phyloP scores from a whole-genome alignment of 2,329 filamentous ascomycete species.

The Dendryphion nanum region DNA sequence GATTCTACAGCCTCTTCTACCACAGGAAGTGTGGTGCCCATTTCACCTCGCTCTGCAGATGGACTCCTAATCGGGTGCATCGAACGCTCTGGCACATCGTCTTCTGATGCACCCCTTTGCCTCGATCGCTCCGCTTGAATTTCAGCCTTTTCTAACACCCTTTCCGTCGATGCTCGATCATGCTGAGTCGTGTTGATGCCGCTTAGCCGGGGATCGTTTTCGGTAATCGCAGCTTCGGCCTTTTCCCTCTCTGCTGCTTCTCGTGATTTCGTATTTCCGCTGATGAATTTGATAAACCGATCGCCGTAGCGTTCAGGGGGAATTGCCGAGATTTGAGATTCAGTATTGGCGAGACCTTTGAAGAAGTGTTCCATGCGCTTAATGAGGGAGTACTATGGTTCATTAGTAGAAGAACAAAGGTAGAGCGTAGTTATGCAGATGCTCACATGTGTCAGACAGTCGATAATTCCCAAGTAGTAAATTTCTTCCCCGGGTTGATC shows the following conservation, averaged over 20 bases:
- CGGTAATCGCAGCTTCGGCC: slow-evolving; percentile 29
- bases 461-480: slow-evolving; percentile 97
- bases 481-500: slow-evolving; percentile 83
- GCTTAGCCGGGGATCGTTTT: slow-evolving; percentile 38
- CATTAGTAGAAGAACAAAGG: neutral
- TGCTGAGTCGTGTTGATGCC: slow-evolving; percentile 36
- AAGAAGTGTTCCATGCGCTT: slow-evolving; percentile 97
- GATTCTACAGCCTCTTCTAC: slow-evolving; percentile 88
- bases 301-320: slow-evolving; percentile 90
- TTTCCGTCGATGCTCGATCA: slow-evolving; percentile 45
- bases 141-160: slow-evolving; percentile 61
- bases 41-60: slow-evolving; percentile 55
- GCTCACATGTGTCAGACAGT: slow-evolving; percentile 94
- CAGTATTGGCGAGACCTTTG: slow-evolving; percentile 85
- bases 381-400: slow-evolving; percentile 78
- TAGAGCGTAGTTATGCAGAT: no score
- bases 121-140: slow-evolving; percentile 60
- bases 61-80: slow-evolving; percentile 59
- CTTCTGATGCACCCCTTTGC: slow-evolving; percentile 45
- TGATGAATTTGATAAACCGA: slow-evolving; percentile 89
- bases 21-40: slow-evolving; percentile 67
- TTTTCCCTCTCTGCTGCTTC: slow-evolving; percentile 71
- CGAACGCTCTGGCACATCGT: slow-evolving; percentile 62
- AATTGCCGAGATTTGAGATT: slow-evolving; percentile 86
- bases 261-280: slow-evolving; percentile 81